Evolutionary conservation across 2,329 filamentous ascomycete species (phyloP), one percentile per base, ranked within the genome.

Genomic region (Colletotrichum karsti): DNA sequence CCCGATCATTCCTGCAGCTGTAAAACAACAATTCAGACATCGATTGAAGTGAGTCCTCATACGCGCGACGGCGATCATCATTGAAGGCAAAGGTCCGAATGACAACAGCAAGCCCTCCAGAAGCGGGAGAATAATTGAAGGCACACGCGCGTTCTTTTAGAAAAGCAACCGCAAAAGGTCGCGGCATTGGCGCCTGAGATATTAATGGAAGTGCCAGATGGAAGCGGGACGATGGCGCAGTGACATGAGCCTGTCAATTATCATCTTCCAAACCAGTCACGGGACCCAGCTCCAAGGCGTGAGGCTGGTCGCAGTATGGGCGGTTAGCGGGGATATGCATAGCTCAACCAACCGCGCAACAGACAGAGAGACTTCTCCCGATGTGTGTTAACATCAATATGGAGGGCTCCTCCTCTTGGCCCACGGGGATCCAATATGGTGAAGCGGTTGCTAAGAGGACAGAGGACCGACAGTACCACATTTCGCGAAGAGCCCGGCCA

Each of bases 161-260:
- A 5, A 20, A 4, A 20, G 28, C 7, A 53, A 35, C 20, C 12
- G 24, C 18, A n/a, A n/a, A n/a, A n/a, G n/a, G n/a, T 12, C 13
- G 57, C 57, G 57, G 57, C 42, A 60, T 60, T 60, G 44, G 57
- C 57, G 57, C 57, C 44, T 60, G 30, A 60, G 22, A 30, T 50
- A 28, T 39, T 28, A 28, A 13, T 35, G 44, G 20, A 51, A 28
- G 15, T 12, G 22, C 26, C 28, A 12, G 22, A 8, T 6, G n/a
- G 7, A 28, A 44, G 28, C 42, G n/a, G 44, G 44, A 41, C 24
- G 30, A 51, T 1, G 30, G 22, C 56, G 51, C 51, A 55, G 33
- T 39, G 30, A 15, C 12, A 22, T 30, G 51, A 55, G 51, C 24
- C 39, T 42, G 33, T 61, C 58, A 61, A 41, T 10, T 30, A 24